Conservation (phyloP, 306 rosid genomes). For the Cucurbita pepo region DNA sequence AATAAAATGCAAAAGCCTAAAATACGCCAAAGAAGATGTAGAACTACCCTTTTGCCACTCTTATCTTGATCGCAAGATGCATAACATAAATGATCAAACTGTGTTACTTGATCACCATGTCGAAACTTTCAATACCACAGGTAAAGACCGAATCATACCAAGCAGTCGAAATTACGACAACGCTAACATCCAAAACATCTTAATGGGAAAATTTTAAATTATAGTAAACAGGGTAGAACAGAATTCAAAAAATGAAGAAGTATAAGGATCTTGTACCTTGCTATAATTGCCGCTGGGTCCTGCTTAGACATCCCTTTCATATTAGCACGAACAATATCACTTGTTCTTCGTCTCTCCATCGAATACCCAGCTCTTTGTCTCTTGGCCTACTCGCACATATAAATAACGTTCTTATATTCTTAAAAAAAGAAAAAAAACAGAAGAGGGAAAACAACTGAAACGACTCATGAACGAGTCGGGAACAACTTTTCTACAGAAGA, state of each 20-base stretch:
- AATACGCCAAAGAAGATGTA: background rate
- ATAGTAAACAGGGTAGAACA: too few species aligned
- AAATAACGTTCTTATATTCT: background rate
- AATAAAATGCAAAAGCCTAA: background rate
- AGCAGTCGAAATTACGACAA: background rate
- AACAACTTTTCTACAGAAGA: background rate
- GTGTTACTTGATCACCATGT: background rate
- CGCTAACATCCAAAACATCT: background rate
- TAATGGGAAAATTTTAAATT: background rate
- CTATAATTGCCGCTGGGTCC: slow-evolving; percentile 1
- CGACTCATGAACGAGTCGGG: background rate
- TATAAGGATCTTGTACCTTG: slow-evolving; percentile 2
- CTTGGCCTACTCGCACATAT: background rate
- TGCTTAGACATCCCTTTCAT: background rate
- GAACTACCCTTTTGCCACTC: background rate
- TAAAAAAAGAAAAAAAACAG: background rate
- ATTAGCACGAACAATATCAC: background rate
- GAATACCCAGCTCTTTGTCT: slow-evolving; percentile 7
- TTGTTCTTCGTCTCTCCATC: slow-evolving; percentile 5
- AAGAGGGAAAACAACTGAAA: background rate
- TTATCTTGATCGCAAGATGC: background rate
- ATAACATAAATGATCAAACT: background rate
- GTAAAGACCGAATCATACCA: background rate
- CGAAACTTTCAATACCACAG: background rate
- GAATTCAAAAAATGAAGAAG: background rate